Percentiles rank a stretch among this genome's conserved stretches.
Evolutionary conservation across 805 yeast genomes (phyloP).

Genomic region (Monosporozyma siamensis): DNA sequence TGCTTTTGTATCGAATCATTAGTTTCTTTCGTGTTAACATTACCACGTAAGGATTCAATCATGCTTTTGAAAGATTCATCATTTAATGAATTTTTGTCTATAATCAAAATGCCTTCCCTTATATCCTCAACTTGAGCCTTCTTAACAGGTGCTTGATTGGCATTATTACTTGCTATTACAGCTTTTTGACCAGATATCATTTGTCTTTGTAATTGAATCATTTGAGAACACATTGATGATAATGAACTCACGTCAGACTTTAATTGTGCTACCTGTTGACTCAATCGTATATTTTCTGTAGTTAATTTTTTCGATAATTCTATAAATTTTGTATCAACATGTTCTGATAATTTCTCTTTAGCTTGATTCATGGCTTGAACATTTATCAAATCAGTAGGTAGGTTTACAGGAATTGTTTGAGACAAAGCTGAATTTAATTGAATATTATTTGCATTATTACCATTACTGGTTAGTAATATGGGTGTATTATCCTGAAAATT

Average conservation of each 20-base stretch:
- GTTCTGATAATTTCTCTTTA: not conserved
- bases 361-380: not conserved
- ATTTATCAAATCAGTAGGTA: not conserved
- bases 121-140: no score
- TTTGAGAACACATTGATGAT: constrained; percentile 21
- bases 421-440: not conserved
- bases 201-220: constrained; percentile 22
- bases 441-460: not conserved
- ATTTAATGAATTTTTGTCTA: constrained; percentile 20
- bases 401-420: not conserved
- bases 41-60: constrained; percentile 13
- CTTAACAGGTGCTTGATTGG: no score
- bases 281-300: constrained; percentile 24
- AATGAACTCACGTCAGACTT: constrained; percentile 22
- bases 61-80: constrained; percentile 14
- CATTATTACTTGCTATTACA: not conserved
- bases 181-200: constrained; percentile 6
- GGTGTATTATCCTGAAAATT: not conserved
- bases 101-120: constrained; percentile 13
- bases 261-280: constrained; percentile 24
- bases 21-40: not conserved
- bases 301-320: constrained; percentile 24
- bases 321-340: constrained; percentile 6
- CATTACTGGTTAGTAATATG: not conserved
- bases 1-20: not conserved